phyloP scores from a whole-genome alignment of 2,329 filamentous ascomycete genomes.

The Venturiaceae sp. region DNA sequence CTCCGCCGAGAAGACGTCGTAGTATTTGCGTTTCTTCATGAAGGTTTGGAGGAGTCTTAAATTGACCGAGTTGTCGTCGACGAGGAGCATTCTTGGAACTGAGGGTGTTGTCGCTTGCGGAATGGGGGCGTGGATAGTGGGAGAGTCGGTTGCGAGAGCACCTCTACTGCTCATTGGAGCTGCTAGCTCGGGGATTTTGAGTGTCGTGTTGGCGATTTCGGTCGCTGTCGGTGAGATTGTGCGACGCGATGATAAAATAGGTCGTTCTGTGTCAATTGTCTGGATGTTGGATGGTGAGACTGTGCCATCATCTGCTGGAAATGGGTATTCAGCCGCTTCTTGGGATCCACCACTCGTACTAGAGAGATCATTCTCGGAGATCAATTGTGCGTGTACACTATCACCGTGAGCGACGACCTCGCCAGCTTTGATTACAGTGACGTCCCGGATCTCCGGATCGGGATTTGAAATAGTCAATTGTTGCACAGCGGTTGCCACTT shows the following conservation, averaged over 20 bases:
- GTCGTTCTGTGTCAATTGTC: not conserved
- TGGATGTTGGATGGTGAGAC: constrained; percentile 2
- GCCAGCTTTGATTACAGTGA: constrained; percentile 12
- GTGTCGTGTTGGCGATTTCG: not conserved
- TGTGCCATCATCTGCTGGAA: constrained; percentile 3
- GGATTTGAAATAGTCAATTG: constrained; percentile 10
- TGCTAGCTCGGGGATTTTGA: not conserved
- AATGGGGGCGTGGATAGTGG: not conserved
- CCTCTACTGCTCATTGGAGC: not conserved
- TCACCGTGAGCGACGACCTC: constrained; percentile 13
- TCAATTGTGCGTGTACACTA: constrained; percentile 14
- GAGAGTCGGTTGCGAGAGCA: not conserved
- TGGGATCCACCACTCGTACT: not conserved
- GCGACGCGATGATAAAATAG: not conserved
- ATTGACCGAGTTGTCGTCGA: constrained; percentile 31
- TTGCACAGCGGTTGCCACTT: constrained; percentile 7
- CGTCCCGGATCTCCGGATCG: constrained; percentile 7
- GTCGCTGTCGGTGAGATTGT: not conserved
- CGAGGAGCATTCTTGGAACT: constrained; percentile 18
- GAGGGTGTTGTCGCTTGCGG: not conserved
- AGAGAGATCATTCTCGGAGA: constrained; percentile 8
- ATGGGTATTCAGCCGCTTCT: constrained; percentile 3
- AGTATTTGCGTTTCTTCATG: constrained; percentile 22
- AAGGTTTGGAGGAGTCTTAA: constrained; percentile 25
- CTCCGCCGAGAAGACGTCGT: constrained; percentile 19